Conservation (phyloP, 305 asterid species). For the Solanum chacoense region DNA sequence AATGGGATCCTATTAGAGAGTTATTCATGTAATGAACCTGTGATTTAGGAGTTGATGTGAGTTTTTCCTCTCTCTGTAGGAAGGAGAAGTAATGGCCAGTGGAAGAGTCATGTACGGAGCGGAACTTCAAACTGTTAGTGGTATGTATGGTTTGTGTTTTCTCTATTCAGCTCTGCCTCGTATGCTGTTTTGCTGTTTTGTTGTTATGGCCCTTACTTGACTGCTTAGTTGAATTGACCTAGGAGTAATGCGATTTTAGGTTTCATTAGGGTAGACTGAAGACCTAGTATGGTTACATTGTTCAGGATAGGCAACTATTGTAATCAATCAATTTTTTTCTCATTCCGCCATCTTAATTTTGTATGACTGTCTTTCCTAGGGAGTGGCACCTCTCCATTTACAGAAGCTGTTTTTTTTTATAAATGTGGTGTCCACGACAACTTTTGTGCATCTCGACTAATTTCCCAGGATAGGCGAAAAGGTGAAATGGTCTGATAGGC, state of each 20-base stretch:
- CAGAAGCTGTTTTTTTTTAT: not conserved
- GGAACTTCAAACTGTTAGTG: conserved; percentile 43
- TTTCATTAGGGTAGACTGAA: no score
- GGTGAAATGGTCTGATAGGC: no score
- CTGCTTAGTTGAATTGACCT: not conserved
- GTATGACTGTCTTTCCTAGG: not conserved
- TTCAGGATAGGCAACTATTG: not conserved
- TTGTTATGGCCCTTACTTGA: not conserved
- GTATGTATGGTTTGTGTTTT: conserved; percentile 23
- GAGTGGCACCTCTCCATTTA: not conserved
- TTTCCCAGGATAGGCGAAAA: not conserved
- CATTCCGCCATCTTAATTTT: not conserved
- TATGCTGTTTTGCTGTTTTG: not conserved
- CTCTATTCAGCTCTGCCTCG: not conserved
- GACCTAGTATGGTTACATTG: not conserved
- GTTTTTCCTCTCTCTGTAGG: conserved; percentile 32
- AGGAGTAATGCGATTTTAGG: not conserved
- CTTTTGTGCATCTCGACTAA: not conserved
- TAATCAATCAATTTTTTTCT: not conserved
- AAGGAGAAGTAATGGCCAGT: conserved; percentile 48
- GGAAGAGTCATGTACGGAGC: conserved; percentile 49
- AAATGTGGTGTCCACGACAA: not conserved
- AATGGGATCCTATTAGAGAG: not conserved
- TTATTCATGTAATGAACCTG: not conserved
- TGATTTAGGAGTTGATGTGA: not conserved